These are phyloP conservation scores for Zygnema cylindricum DNA, from an alignment of 139 green algal genomes.

Conservation along the genomic window DNA sequence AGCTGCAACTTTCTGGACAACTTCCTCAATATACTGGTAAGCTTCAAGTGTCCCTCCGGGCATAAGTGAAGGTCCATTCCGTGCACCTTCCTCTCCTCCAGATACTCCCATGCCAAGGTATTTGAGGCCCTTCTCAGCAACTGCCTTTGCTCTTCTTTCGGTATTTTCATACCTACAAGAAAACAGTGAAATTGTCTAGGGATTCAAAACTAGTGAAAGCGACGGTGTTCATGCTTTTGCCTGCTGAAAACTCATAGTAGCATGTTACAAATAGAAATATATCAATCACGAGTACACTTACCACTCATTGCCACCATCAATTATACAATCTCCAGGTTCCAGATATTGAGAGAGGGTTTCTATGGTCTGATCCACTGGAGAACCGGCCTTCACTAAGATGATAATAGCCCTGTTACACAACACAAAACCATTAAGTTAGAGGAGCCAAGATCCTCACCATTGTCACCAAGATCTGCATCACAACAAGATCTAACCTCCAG, in stretches of 20 bases:
- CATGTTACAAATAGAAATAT: no score
- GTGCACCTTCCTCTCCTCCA: conserved; percentile 95
- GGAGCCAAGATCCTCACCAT: no score
- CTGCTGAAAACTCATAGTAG: no score
- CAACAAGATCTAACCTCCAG: no score
- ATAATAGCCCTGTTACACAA: conserved; percentile 75
- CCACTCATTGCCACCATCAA: conserved; percentile 85
- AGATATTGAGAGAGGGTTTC: conserved; percentile 82
- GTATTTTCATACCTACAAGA: conserved; percentile 94
- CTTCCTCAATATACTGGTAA: conserved; percentile 83
- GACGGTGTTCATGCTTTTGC: no score
- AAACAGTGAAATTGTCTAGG: no score
- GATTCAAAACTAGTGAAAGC: no score
- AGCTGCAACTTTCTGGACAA: conserved; percentile 92
- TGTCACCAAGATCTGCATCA: no score
- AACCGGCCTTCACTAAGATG: conserved; percentile 96
- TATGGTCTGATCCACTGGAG: conserved; percentile 95
- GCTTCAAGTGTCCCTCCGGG: conserved; percentile 89
- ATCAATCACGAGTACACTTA: no score
- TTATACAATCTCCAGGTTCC: conserved; percentile 96
- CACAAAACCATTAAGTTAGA: neutral
- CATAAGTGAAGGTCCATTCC: conserved; percentile 93
- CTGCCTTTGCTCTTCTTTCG: conserved; percentile 80
- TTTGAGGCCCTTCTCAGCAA: conserved; percentile 84
- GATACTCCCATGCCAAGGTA: conserved; percentile 99